Evolutionary conservation across 768 basidiomycete genomes (phyloP).

Genomic region (Leccinum ochraceum): DNA sequence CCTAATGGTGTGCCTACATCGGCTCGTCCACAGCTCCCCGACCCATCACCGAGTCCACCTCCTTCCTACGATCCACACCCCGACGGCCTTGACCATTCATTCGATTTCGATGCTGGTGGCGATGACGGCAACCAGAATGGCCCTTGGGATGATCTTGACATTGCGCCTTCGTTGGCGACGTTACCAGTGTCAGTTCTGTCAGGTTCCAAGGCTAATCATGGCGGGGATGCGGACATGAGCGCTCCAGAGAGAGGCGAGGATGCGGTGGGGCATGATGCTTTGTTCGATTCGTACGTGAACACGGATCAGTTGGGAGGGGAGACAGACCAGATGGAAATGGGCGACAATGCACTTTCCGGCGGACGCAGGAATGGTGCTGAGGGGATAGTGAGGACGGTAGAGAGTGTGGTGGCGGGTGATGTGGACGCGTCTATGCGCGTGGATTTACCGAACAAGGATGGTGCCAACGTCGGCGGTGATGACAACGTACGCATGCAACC

Average conservation of each 20-base stretch:
- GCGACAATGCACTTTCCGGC: background rate
- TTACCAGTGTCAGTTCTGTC: background rate
- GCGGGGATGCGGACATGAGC: background rate
- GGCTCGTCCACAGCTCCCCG: background rate
- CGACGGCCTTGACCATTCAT: slow-evolving; percentile 18
- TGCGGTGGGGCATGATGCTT: slow-evolving; percentile 6
- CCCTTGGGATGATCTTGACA: slow-evolving; percentile 5
- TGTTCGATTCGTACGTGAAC: slow-evolving; percentile 28
- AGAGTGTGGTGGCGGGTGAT: background rate
- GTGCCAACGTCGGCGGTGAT: background rate
- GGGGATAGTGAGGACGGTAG: background rate
- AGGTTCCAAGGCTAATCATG: background rate
- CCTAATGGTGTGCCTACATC: background rate
- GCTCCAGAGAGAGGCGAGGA: slow-evolving; percentile 6
- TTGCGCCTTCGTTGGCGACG: slow-evolving; percentile 9
- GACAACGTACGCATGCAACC: slow-evolving; percentile 3
- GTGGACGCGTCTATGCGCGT: background rate
- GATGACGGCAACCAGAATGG: background rate
- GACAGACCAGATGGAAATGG: background rate
- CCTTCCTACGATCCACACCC: slow-evolving; percentile 7
- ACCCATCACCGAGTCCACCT: background rate
- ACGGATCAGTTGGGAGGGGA: slow-evolving; percentile 18
- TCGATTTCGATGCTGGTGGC: slow-evolving; percentile 16
- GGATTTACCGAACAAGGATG: background rate
- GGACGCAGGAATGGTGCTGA: background rate